Percentiles rank a stretch among this genome's conserved stretches.
These are phyloP conservation scores for Annulohypoxylon moriforme DNA, from an alignment of 495 filamentous ascomycete genomes.

Conservation along the genomic window DNA sequence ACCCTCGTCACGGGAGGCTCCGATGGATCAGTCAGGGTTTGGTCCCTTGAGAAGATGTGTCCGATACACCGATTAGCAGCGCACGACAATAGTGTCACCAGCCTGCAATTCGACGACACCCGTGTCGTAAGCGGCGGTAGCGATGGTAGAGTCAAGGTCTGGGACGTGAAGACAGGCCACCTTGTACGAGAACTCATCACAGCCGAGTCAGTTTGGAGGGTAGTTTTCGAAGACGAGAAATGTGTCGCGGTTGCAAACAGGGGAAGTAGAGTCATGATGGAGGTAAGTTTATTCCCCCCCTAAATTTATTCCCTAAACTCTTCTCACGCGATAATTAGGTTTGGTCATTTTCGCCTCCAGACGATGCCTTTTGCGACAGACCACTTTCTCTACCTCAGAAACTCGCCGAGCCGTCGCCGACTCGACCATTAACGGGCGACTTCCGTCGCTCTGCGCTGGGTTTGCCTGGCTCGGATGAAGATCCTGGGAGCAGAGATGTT, in stretches of 20 bases:
- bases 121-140: constrained; percentile 94
- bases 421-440: constrained; percentile 55
- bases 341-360: constrained; percentile 90
- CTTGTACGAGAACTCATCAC: constrained; percentile 90
- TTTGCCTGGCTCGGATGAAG: constrained; percentile 38
- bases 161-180: constrained; percentile 90
- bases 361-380: constrained; percentile 67
- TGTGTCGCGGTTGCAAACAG: constrained; percentile 94
- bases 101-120: constrained; percentile 93
- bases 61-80: constrained; percentile 94
- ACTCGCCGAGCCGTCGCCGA: constrained; percentile 51
- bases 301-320: constrained; percentile 20
- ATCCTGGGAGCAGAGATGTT: constrained; percentile 51
- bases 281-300: constrained; percentile 68
- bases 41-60: constrained; percentile 88
- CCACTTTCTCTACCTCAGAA: constrained; percentile 52
- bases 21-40: constrained; percentile 94
- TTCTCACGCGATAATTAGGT: constrained; percentile 65
- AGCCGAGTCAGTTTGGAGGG: constrained; percentile 95
- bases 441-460: constrained; percentile 40
- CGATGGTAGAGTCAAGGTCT: constrained; percentile 96
- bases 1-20: constrained; percentile 96
- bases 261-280: constrained; percentile 89
- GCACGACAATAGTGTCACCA: constrained; percentile 98
- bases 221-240: constrained; percentile 98